Base-by-base conservation (phyloP, 2,329 filamentous ascomycete genomes). In the Penicillium sp. region DNA sequence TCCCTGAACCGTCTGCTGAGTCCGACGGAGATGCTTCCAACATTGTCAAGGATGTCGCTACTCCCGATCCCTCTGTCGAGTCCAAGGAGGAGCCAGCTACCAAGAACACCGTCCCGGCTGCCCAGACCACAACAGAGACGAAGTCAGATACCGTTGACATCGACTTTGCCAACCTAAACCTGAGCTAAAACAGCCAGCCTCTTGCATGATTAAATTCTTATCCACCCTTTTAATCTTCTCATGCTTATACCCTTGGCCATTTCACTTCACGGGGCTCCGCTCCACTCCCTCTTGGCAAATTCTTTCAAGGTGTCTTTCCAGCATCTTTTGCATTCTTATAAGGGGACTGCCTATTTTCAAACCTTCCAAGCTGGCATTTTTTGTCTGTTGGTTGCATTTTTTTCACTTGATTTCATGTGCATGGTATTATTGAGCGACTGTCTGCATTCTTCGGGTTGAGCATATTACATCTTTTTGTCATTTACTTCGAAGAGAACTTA, bases 21-120 rank as follows among this genome's bases (percentile, higher is more conserved):
- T 39, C 28, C 24, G 38, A 39, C 12, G 50, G 57, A 27, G 39
- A 83, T 81, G 13, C 77, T 80, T 6, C 77, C 74, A n/a, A 86
- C 66, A 54, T 82, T 80, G 7, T 13, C 6, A 32, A 40, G 28
- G 43, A 49, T 3, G 4, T 18, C 27, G 32, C n/a, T 32, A 25
- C 20, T n/a, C 13, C 35, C n/a, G 45, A 55, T 13, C 23, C 37
- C 18, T 43, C 45, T 5, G 13, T 41, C 15, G 20, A 53, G 44
- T 23, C 49, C 10, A 29, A 42, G 6, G 49, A 52, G 13, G 39
- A 47, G 42, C 7, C 43, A 9, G 18, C 28, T 13, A 20, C 33
- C 23, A 44, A 46, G 18, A 48, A 50, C 13, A 15, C 53, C 24
- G 31, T 42, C 23, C 40, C 50, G 39, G 46, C 42, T 25, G 46